Conservation (phyloP, 78 protist genomes). For the Trichosphaerium sp. region DNA sequence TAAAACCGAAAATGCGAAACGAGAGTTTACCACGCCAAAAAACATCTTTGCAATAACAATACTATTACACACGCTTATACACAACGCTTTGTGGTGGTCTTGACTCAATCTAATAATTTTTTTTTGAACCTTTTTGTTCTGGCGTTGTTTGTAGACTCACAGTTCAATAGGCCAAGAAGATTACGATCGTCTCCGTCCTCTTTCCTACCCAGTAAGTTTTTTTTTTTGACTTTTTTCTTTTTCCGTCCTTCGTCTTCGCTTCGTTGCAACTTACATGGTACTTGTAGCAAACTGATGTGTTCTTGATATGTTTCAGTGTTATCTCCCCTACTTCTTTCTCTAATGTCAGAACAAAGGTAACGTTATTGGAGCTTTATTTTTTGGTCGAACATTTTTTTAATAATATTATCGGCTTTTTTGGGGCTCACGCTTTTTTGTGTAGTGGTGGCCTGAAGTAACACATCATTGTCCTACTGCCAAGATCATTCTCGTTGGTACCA, state of each 20-base stretch:
- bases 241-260: not conserved
- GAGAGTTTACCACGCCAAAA: too few species aligned
- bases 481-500: conserved; percentile 82
- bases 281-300: conserved; percentile 53
- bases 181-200: conserved; percentile 48
- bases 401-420: too few species aligned
- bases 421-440: not conserved
- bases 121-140: too few species aligned
- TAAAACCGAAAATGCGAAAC: too few species aligned
- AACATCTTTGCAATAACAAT: too few species aligned
- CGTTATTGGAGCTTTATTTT: conserved; percentile 19
- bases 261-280: not conserved
- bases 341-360: conserved; percentile 68
- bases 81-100: too few species aligned
- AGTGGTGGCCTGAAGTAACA: conserved; percentile 72
- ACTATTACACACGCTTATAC: too few species aligned
- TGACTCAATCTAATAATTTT: too few species aligned
- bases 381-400: conserved; percentile 27
- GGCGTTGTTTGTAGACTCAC: too few species aligned
- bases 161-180: conserved; percentile 64
- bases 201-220: conserved; percentile 48
- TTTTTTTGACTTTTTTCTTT: too few species aligned
- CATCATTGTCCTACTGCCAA: conserved; percentile 75
- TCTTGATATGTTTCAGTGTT: conserved; percentile 61
- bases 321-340: conserved; percentile 63